Evolutionary conservation across 176 grass and related monocot genomes (phyloP), one percentile per base, ranked within the genome.

Genomic region (Triticum dicoccoides): DNA sequence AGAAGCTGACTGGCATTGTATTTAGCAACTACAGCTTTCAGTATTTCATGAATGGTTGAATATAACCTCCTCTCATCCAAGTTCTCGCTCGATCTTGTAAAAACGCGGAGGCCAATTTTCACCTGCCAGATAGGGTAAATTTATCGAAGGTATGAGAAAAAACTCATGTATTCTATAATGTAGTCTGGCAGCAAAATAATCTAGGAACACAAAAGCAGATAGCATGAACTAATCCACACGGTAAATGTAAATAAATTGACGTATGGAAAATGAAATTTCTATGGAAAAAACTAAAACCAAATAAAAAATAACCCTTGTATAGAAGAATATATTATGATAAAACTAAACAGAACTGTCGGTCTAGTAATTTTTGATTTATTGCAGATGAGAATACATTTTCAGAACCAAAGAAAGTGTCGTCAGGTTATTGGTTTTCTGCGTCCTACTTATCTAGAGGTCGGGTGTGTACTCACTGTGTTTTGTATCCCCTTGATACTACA

Each of bases 1-100:
- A 21, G 2, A 37, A 69, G 33, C 3, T 95, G 91, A 87, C 86
- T 95, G 30, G 88, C 91, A 91, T 98, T 92, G 84, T 98, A 95
- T 69, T 91, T 91, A 17, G 96, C 96, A 3, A 98, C 91, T 37
- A 89, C 91, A 84, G 86, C 96, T 87, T 92, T 98, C 66, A 98
- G 70, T 20, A 90, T 92, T 88, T 95, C 93, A 65, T 95, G 96
- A 74, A 98, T 95, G 71, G 93, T 98, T 39, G 93, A 98, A 79
- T 89, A 88, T 37, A 98, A 77, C 47, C 95, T 93, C 87, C 96
- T 93, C 84, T 98, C 89, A 25, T 98, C 84, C 73, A 87, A 98
- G 84, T 95, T 95, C 83, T 92, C 88, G 1, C 89, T 93, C 3
- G 83, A 91, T 65, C 93, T 83, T 24, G 96, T 20, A 69, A 69